A percentile compares a stretch with the other conserved stretches of the same genome.
Evolutionary conservation across 345 rosid species (phyloP).

Genomic region (Salix purpurea): DNA sequence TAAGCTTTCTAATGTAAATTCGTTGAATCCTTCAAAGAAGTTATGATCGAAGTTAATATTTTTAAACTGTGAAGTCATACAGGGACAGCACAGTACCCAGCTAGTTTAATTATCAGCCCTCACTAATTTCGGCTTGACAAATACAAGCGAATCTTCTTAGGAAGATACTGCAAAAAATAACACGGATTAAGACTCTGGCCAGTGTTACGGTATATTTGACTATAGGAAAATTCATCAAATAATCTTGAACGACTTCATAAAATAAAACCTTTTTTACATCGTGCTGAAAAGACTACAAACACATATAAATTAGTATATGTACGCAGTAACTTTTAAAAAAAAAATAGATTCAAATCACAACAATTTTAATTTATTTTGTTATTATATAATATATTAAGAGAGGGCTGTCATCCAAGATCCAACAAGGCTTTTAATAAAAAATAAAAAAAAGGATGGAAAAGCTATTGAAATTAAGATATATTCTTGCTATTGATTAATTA

Average conservation of each 20-base stretch:
- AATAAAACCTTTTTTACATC: not conserved
- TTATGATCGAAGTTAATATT: not conserved
- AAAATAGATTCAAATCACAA: too few species aligned
- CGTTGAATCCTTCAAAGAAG: constrained; percentile 23
- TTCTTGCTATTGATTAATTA: too few species aligned
- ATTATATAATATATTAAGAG: too few species aligned
- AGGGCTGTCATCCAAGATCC: too few species aligned
- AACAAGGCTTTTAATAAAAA: too few species aligned
- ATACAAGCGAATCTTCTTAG: not conserved
- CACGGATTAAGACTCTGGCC: not conserved
- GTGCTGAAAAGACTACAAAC: too few species aligned
- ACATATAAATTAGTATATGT: not conserved
- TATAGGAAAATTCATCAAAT: not conserved
- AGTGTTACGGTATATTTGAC: not conserved
- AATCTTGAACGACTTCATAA: not conserved
- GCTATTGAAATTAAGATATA: too few species aligned
- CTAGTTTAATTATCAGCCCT: too few species aligned
- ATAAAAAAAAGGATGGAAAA: too few species aligned
- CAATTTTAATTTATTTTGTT: too few species aligned
- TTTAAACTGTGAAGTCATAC: not conserved
- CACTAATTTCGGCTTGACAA: not conserved
- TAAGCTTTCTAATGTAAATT: not conserved
- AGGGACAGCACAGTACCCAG: not conserved
- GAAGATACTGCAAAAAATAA: not conserved
- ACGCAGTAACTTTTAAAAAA: too few species aligned